Percentiles rank a stretch among this genome's conserved stretches.
These are phyloP conservation scores for Psidium friedrichsthalianum DNA, from an alignment of 345 rosid species.

Conservation along the genomic window DNA sequence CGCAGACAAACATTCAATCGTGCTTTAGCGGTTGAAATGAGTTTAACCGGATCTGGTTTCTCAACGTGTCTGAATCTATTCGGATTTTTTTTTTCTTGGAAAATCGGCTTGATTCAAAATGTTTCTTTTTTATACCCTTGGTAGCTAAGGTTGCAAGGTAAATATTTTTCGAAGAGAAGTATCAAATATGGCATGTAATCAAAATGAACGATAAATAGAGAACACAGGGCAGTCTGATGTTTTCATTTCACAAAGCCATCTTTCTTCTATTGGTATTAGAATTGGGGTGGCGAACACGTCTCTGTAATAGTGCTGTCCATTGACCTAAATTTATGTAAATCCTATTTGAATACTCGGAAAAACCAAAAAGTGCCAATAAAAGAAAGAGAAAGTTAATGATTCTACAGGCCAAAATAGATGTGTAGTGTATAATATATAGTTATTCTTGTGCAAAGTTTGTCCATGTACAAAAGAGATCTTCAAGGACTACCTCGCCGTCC, in stretches of 20 bases:
- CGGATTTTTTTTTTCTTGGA: background rate
- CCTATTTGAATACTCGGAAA: background rate
- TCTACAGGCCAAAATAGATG: background rate
- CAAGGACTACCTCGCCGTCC: too few species aligned
- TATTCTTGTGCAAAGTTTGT: too few species aligned
- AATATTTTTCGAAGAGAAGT: background rate
- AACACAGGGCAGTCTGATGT: background rate
- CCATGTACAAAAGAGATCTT: too few species aligned
- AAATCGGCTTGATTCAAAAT: too few species aligned
- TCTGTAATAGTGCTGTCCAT: background rate
- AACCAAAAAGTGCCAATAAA: background rate
- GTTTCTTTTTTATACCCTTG: accelerated
- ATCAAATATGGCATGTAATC: background rate
- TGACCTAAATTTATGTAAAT: background rate
- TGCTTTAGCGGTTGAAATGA: background rate
- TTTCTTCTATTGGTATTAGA: background rate
- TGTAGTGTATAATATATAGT: too few species aligned
- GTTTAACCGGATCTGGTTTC: background rate
- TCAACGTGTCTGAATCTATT: accelerated
- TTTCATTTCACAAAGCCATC: background rate
- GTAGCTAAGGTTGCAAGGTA: background rate
- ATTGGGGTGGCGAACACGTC: background rate
- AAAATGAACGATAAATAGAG: background rate
- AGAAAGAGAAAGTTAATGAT: background rate
- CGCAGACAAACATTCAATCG: background rate